These are phyloP conservation scores for Colletotrichum plurivorum DNA, from an alignment of 2,329 filamentous ascomycete species.

Conservation along the genomic window DNA sequence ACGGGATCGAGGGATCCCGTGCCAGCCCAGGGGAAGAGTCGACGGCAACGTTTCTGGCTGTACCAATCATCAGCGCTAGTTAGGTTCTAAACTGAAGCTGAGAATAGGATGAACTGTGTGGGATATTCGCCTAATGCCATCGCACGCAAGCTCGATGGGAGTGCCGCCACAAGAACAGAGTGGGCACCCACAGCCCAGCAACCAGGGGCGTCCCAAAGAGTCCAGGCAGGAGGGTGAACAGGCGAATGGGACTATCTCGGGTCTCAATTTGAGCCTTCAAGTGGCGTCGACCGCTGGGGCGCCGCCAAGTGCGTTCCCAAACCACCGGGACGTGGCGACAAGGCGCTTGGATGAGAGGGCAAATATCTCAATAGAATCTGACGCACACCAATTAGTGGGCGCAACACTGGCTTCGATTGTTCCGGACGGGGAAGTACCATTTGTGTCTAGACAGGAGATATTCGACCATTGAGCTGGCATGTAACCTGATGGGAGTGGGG, in stretches of 20 bases:
- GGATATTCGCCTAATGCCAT: too few relatives aligned
- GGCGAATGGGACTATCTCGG: constrained; percentile 2
- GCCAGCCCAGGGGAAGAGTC: not conserved
- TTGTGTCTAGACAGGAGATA: not conserved
- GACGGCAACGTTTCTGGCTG: not conserved
- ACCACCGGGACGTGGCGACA: constrained; percentile 10
- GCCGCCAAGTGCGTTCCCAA: not conserved
- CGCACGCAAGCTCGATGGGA: too few relatives aligned
- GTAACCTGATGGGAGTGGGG: too few relatives aligned
- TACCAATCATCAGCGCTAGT: constrained; percentile 15
- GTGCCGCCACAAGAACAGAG: too few relatives aligned
- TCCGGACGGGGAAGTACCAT: not conserved
- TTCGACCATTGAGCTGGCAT: not conserved
- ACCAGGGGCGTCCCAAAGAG: too few relatives aligned
- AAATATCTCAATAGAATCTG: not conserved
- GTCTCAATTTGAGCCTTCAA: constrained; percentile 1
- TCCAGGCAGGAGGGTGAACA: not conserved
- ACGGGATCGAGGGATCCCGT: not conserved
- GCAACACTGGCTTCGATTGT: not conserved
- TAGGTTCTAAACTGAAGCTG: not conserved
- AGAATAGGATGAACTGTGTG: not conserved
- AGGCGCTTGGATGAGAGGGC: not conserved
- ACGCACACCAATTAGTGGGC: not conserved
- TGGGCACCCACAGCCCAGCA: too few relatives aligned
- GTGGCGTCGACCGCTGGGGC: constrained; percentile 22